Evolutionary conservation across 1,284 basidiomycete genomes (phyloP), one percentile per base, ranked within the genome.

Genomic region (Malassezia yamatoensis): DNA sequence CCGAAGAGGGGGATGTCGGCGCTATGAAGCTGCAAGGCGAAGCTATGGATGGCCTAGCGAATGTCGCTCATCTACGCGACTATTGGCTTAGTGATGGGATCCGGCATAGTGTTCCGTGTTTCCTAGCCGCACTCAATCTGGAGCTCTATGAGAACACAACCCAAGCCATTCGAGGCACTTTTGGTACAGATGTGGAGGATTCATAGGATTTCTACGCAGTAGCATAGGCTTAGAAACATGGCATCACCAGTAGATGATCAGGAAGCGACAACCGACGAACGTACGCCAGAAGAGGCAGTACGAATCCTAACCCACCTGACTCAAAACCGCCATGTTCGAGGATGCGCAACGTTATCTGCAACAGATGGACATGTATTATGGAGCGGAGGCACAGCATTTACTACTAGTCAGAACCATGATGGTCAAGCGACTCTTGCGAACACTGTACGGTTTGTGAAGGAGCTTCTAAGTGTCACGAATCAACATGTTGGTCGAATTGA

Each of bases 71-170:
- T 7, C 52, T 76, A n/a, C 65, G 76, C 21, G 76, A 77, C 60
- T 80, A 79, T 58, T 80, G 79, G 79, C 76, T 79, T 32, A 72
- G 72, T 2, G 76, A 78, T 56, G 65, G 67, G 0, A 45, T 61
- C 5, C 72, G 78, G 33, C 77, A 80, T 64, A 77, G 76, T 54
- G 77, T 80, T 0, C 79, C 79, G 1, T 79, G 79, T 34, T 80
- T 80, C 62, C 66, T 80, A 63, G 78, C 78, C 0, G 78, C 78
- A 49, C 74, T 80, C 18, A 79, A 77, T 33, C 66, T 77, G 33
- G 78, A 79, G 70, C 72, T 79, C 65, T 80, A 71, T 54, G 72
- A 74, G 42, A 60, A 51, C 18, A 53, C 51, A 5, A 63, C 61
- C 10, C 54, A 56, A 36, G 58, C 58, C 15, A 49, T 60, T 21